Conservation (phyloP, 257 asterid genomes). For the Cinchona pubescens region DNA sequence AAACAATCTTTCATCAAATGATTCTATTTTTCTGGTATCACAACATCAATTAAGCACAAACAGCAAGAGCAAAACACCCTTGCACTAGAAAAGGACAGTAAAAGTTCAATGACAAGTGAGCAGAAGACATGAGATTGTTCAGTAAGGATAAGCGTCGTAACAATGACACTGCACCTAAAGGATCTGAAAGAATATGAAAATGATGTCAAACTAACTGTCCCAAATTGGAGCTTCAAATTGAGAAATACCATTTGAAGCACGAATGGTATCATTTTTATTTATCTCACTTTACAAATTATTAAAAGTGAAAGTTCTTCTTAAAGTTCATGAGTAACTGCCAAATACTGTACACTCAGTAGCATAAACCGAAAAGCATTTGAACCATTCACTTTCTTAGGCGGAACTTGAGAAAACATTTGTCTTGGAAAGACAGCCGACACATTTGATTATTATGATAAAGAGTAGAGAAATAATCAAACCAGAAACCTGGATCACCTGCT, state of each 20-base stretch:
- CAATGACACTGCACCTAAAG: background rate
- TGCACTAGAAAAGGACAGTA: background rate
- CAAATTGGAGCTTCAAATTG: too few species aligned
- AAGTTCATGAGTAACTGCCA: background rate
- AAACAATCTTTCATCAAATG: background rate
- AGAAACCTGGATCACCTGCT: constrained; percentile 60
- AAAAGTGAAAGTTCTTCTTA: background rate
- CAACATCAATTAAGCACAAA: background rate
- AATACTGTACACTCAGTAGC: background rate
- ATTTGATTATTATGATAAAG: background rate
- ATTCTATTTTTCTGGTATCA: background rate
- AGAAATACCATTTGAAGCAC: too few species aligned
- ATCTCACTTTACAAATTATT: background rate
- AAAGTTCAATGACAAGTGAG: background rate
- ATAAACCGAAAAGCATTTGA: background rate
- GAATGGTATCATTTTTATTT: background rate
- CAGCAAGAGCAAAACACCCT: background rate
- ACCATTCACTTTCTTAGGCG: background rate
- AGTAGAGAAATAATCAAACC: background rate
- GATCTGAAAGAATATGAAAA: background rate
- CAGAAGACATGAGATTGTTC: background rate
- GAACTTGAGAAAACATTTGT: background rate
- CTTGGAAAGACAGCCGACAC: background rate
- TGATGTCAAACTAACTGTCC: background rate
- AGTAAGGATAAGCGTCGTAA: background rate